Percentiles rank a stretch among this genome's conserved stretches.
phyloP scores from a whole-genome alignment of 2,329 filamentous ascomycete genomes.

The Colletotrichum sp. region DNA sequence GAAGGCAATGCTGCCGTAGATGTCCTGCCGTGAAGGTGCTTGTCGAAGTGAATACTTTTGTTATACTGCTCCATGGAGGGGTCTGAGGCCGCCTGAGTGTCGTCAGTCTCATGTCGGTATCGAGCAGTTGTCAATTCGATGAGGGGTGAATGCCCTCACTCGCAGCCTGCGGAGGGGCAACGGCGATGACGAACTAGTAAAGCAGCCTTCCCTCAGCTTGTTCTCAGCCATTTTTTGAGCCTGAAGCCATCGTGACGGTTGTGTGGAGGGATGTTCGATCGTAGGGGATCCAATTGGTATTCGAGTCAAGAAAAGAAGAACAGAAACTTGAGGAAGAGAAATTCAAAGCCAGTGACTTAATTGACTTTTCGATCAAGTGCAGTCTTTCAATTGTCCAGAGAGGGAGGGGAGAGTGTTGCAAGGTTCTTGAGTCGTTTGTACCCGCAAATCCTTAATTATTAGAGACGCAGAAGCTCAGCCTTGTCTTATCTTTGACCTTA shows the following conservation, averaged over 20 bases:
- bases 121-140: background rate
- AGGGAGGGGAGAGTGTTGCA: background rate
- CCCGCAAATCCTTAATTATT: background rate
- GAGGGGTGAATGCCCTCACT: background rate
- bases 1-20: conserved; percentile 80
- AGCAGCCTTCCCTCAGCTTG: conserved; percentile 51
- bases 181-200: conserved; percentile 29
- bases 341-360: background rate
- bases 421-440: conserved; percentile 2
- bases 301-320: background rate
- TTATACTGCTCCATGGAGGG: conserved; percentile 89
- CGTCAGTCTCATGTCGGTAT: conserved; percentile 25
- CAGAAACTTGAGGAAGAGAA: background rate
- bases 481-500: conserved; percentile 16
- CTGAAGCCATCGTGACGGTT: conserved; percentile 28
- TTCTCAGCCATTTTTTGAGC: conserved; percentile 28
- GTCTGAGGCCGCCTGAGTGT: conserved; percentile 74
- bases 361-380: background rate
- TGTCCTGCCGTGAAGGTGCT: conserved; percentile 80
- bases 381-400: background rate
- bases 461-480: background rate
- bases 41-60: conserved; percentile 79
- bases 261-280: background rate
- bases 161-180: background rate
- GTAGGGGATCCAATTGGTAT: background rate